Base-by-base conservation (phyloP, 176 grass and related monocot genomes). In the Oryza coarctata region DNA sequence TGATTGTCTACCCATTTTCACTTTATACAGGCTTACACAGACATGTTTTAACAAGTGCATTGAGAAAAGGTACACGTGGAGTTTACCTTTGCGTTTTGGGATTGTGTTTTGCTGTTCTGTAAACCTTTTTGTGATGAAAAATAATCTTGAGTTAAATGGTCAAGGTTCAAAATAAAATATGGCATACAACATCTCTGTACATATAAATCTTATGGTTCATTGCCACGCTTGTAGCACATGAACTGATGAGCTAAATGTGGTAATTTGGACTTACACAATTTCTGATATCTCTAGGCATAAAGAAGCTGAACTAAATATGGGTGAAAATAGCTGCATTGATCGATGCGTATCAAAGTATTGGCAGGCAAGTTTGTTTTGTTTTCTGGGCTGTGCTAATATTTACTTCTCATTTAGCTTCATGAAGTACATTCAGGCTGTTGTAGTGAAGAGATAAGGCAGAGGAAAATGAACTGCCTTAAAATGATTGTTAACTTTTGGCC, bases 301-400 rank as follows among this genome's bases (percentile, higher is more conserved):
- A 74, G 92, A 94, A 77, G 83, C 84, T 65, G 92, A 94, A 80
- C 79, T 94, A 29, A 91, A 94, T 35, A 91, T 94, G 87, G 92
- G 87, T 73, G 92, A 94, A 78, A 94, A 89, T 34, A 94, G 92
- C 79, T 94, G 92, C 81, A 91, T 94, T 55, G 92, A 94, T 58
- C 84, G 92, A 20, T 94, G 92, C 58, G 89, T 85, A 71, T 81
- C 92, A 5, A 94, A 94, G 72, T 94, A 94, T 89, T 94, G 89
- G 90, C 87, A 95, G 90, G 90, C 61, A 84, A 84, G 71, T 82
- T 85, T 74, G 13, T 58, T 83, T 83, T 57, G 5, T 38, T 41
- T 71, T 5, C 18, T 66, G 39, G 12, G 2, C 30, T 3, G 20
- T 65, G 57, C 9, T n/a, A n/a, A 60, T 71, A 7, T 69, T 43